These are phyloP conservation scores for Fragaria iinumae DNA, from an alignment of 306 rosid genomes.

Conservation along the genomic window DNA sequence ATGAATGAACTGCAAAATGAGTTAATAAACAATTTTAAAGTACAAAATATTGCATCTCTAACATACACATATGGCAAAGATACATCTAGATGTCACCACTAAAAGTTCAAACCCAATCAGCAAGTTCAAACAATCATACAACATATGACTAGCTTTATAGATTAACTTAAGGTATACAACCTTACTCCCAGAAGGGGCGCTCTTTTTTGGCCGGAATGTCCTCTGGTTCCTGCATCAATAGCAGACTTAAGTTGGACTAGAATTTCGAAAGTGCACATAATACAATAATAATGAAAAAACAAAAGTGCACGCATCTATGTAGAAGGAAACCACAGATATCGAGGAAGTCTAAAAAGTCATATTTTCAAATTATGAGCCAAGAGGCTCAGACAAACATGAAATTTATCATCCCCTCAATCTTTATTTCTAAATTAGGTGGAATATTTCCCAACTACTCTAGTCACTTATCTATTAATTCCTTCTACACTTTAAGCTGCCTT, in stretches of 20 bases:
- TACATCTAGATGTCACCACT: background rate
- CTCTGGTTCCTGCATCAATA: conserved; percentile 72
- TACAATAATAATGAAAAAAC: background rate
- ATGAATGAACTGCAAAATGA: background rate
- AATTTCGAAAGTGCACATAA: background rate
- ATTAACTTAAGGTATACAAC: conserved; percentile 41
- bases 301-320: background rate
- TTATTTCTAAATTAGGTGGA: background rate
- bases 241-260: conserved; percentile 10
- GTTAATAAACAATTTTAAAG: background rate
- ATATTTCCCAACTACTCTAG: background rate
- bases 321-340: background rate
- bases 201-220: conserved; percentile 96
- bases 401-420: background rate
- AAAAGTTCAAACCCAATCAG: conserved; percentile 14
- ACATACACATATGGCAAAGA: background rate
- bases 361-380: background rate
- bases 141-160: background rate
- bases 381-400: background rate
- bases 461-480: background rate
- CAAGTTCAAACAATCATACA: conserved; percentile 18
- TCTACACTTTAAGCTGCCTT: background rate
- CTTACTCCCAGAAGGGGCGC: conserved; percentile 99
- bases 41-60: background rate
- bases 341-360: background rate